Conservation (phyloP, 805 yeast species). For the Starmera quercuum region DNA sequence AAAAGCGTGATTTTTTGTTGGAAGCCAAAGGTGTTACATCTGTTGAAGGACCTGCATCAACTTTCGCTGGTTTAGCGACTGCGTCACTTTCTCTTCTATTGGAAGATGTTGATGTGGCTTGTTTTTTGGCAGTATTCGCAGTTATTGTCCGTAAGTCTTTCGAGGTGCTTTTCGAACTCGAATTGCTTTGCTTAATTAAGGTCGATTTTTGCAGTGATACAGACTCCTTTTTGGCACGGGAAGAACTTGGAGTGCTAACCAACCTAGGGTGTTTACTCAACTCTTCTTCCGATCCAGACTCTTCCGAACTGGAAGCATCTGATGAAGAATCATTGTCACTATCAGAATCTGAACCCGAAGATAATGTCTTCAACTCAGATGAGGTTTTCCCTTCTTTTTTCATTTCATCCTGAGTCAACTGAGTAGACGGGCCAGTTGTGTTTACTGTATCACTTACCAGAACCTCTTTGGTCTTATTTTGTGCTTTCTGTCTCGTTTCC, state of each 20-base stretch:
- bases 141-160: slow-evolving; percentile 2
- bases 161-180: slow-evolving; percentile 11
- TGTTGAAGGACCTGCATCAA: neutral
- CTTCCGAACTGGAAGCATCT: slow-evolving; percentile 1
- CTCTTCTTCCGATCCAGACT: slow-evolving; percentile 20
- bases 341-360: slow-evolving; percentile 17
- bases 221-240: no score
- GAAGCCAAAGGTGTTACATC: slow-evolving; percentile 1
- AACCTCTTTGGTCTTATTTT: slow-evolving; percentile 12
- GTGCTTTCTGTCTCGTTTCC: slow-evolving; percentile 2
- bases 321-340: slow-evolving; percentile 9
- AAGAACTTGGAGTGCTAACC: slow-evolving; percentile 42
- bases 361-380: slow-evolving; percentile 6
- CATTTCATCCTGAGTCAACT: no score
- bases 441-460: neutral
- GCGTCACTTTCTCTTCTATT: slow-evolving; percentile 8
- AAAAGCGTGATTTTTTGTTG: slow-evolving; percentile 24
- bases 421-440: no score
- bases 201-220: no score
- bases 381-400: slow-evolving; percentile 1
- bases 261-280: slow-evolving; percentile 31
- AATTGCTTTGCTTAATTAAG: no score
- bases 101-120: slow-evolving; percentile 14
- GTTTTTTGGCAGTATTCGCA: slow-evolving; percentile 4
- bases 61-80: neutral